phyloP scores from a whole-genome alignment of 371 early-diverging fungal genomes.

The Lichtheimia hyalospora region DNA sequence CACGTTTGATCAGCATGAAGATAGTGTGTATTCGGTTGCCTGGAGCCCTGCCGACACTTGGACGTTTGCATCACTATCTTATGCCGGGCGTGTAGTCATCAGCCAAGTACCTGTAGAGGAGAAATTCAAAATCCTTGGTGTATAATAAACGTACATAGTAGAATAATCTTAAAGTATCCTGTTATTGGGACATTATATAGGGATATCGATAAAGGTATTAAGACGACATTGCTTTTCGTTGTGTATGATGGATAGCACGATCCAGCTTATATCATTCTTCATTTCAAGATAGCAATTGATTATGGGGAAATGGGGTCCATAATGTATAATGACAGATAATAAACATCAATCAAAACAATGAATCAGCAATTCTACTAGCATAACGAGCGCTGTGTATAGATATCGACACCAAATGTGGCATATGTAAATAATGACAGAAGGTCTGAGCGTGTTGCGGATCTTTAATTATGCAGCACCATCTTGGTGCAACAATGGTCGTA shows the following conservation, averaged over 20 bases:
- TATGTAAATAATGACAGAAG: conserved; percentile 62
- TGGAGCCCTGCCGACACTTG: conserved; percentile 93
- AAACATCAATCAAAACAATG: conserved; percentile 65
- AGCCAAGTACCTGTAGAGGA: conserved; percentile 85
- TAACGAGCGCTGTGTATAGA: conserved; percentile 69
- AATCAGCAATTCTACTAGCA: conserved; percentile 74
- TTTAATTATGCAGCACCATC: conserved; percentile 59
- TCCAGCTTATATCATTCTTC: too few relatives aligned
- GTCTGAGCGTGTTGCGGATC: conserved; percentile 71
- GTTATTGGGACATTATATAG: not conserved
- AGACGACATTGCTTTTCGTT: too few relatives aligned
- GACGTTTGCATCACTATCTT: conserved; percentile 92
- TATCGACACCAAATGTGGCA: conserved; percentile 61
- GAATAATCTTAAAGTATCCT: too few relatives aligned
- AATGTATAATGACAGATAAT: conserved; percentile 61
- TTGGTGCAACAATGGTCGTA: conserved; percentile 68
- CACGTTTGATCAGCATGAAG: conserved; percentile 90
- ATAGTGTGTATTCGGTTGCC: conserved; percentile 84
- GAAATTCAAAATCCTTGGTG: conserved; percentile 85
- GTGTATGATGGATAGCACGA: too few relatives aligned
- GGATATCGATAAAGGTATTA: not conserved
- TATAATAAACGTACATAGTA: too few relatives aligned
- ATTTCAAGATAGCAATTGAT: conserved; percentile 61
- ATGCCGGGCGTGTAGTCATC: conserved; percentile 89
- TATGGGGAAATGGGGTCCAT: conserved; percentile 64